Percentiles rank a stretch among this genome's conserved stretches.
phyloP scores from a whole-genome alignment of 139 green algal species.

The Bryopsis sp. region DNA sequence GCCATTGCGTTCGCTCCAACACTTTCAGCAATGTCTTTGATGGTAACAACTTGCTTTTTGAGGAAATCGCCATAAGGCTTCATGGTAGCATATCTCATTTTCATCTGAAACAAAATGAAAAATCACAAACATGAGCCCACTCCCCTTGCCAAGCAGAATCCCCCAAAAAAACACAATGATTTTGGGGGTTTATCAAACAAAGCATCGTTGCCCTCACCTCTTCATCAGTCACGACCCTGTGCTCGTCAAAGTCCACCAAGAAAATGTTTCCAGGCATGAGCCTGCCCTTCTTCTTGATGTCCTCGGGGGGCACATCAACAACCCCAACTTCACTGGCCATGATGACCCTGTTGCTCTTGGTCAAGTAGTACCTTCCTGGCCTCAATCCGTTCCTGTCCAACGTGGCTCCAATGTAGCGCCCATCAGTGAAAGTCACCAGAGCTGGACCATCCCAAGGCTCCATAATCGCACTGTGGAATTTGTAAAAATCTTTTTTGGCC shows the following conservation, averaged over 20 bases:
- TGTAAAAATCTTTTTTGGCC: slow-evolving; percentile 83
- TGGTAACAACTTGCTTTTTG: slow-evolving; percentile 47
- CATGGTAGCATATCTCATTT: slow-evolving; percentile 49
- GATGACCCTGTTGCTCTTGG: slow-evolving; percentile 55
- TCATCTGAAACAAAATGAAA: slow-evolving; percentile 52
- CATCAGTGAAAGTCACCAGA: slow-evolving; percentile 87
- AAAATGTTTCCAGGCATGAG: slow-evolving; percentile 97
- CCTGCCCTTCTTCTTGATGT: slow-evolving; percentile 79
- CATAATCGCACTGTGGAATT: slow-evolving; percentile 85
- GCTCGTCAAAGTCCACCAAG: slow-evolving; percentile 89
- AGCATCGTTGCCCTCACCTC: slow-evolving; percentile 37
- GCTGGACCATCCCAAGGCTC: slow-evolving; percentile 95
- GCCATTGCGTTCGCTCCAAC: slow-evolving; percentile 3
- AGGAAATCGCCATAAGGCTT: slow-evolving; percentile 85
- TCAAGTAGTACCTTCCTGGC: slow-evolving; percentile 94
- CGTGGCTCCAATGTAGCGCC: slow-evolving; percentile 84
- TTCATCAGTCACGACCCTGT: slow-evolving; percentile 68
- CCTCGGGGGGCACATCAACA: slow-evolving; percentile 75
- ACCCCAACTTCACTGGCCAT: slow-evolving; percentile 76
- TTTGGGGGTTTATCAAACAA: too few species aligned
- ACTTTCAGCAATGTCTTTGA: slow-evolving; percentile 48
- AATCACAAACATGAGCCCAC: slow-evolving; percentile 15
- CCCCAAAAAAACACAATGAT: too few species aligned
- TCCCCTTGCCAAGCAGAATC: too few species aligned
- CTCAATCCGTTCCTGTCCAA: slow-evolving; percentile 92